Base-by-base conservation (phyloP, 108 stramenopile species). In the Stephanodiscus triporus region DNA sequence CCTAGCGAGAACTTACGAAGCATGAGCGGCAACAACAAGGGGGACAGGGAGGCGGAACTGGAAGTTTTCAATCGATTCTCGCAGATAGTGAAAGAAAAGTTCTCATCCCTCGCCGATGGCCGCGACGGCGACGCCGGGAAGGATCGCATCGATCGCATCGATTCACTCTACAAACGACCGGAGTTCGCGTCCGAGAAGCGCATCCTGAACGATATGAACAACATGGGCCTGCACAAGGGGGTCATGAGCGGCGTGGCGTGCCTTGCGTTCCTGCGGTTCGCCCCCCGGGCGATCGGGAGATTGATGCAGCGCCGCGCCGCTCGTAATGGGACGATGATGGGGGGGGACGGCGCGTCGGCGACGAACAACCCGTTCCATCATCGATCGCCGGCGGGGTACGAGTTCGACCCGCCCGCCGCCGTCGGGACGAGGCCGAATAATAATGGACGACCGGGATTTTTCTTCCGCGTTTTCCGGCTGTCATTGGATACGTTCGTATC, bases 401-500 rank as follows among this genome's bases (percentile, higher is more conserved):
- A 80, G 49, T 63, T 80, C 13, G 78, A 80, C 37, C 38, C 68
- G 40, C 66, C 59, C 6, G 24, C 6, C 23, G 29, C 19, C 23
- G 32, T 37, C n/a, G 20, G 36, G 30, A 62, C 26, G 29, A 49
- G n/a, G 36, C 62, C 56, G 42, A 58, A 2, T 60, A 40, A 19
- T 36, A 23, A 48, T 48, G 36, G 49, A 38, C 19, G 40, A n/a
- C 73, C 80, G 45, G 72, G 72, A 32, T 27, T 74, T 14, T 1
- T 72, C 24, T 66, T 78, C 20, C 80, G 73, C 20, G 62, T 61
- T 0, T 20, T 80, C 34, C 68, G 80, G 0, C 43, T 80, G 26
- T 36, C 66, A 2, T n/a, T 80, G 17, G 80, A 80, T 50, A 34
- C 72, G 59, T 80, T 80, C 47, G 72, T 74, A 26, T 80, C 80